Percentiles rank a stretch among this genome's conserved stretches.
phyloP scores from a whole-genome alignment of 352 stramenopile genomes.

The Phytopythium mirpurense region DNA sequence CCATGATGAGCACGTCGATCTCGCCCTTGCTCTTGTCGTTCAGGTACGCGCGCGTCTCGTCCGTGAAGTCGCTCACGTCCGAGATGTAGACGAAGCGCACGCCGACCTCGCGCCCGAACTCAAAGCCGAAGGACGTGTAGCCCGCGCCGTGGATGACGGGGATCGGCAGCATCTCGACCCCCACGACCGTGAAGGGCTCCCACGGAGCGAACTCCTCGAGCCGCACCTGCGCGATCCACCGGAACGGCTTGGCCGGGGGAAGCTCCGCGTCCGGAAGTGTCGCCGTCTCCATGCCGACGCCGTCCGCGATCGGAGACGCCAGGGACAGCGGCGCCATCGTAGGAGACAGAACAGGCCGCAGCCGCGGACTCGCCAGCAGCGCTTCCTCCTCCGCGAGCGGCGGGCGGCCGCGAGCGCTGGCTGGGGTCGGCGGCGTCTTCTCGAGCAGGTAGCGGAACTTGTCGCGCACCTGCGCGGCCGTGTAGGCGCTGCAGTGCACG shows the following conservation, averaged over 20 bases:
- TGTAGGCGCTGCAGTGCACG: slow-evolving; percentile 57
- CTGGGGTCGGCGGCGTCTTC: slow-evolving; percentile 16
- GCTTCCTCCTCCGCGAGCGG: slow-evolving; percentile 1
- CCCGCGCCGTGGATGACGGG: slow-evolving; percentile 76
- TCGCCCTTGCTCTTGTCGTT: slow-evolving; percentile 37
- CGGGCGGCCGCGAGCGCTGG: neutral
- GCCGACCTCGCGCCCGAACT: slow-evolving; percentile 68
- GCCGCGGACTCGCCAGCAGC: slow-evolving; percentile 1
- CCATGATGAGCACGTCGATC: slow-evolving; percentile 83
- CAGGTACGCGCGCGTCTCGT: slow-evolving; percentile 49
- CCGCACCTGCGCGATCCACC: slow-evolving; percentile 78
- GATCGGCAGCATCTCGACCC: slow-evolving; percentile 54
- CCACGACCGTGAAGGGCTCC: slow-evolving; percentile 39
- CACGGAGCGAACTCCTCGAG: slow-evolving; percentile 55
- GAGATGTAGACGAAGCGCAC: slow-evolving; percentile 85
- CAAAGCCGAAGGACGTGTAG: slow-evolving; percentile 77
- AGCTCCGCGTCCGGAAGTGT: neutral
- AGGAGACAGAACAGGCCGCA: neutral
- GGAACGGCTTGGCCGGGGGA: slow-evolving; percentile 34
- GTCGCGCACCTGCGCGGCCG: slow-evolving; percentile 42
- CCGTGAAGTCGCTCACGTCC: slow-evolving; percentile 75
- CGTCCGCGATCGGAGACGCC: neutral
- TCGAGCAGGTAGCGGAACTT: slow-evolving; percentile 84
- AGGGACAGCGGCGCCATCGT: neutral
- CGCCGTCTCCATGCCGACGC: neutral